phyloP scores from a whole-genome alignment of 192 early-diverging fungal species.

The Coemansia sp. region DNA sequence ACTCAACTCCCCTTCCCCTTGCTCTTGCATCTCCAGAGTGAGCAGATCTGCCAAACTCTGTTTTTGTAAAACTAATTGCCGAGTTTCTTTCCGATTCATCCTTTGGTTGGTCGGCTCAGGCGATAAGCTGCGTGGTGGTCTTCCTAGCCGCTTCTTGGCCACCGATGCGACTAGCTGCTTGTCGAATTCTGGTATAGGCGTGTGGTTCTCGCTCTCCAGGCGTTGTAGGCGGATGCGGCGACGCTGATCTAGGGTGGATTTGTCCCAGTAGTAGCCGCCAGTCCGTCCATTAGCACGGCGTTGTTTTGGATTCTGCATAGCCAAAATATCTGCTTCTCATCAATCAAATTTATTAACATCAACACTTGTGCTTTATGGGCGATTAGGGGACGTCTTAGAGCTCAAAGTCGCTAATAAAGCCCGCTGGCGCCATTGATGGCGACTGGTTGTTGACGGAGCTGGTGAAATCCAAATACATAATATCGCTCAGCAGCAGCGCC shows the following conservation, averaged over 20 bases:
- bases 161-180: constrained; percentile 7
- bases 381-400: background rate
- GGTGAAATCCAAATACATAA: constrained; percentile 44
- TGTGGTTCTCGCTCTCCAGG: constrained; percentile 47
- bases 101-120: constrained; percentile 6
- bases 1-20: background rate
- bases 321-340: no score
- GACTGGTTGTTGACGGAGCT: background rate
- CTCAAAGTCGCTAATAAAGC: constrained; percentile 18
- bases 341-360: no score
- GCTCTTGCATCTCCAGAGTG: constrained; percentile 8
- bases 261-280: constrained; percentile 33
- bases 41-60: constrained; percentile 30
- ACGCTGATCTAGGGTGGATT: constrained; percentile 35
- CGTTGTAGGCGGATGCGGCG: constrained; percentile 30
- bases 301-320: no score
- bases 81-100: constrained; percentile 34
- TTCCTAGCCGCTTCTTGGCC: background rate
- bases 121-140: background rate
- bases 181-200: constrained; percentile 37
- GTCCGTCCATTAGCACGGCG: background rate
- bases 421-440: constrained; percentile 4
- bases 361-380: no score
- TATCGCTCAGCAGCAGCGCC: constrained; percentile 57
- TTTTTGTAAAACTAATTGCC: constrained; percentile 15